Evolutionary conservation across 768 basidiomycete genomes (phyloP), one percentile per base, ranked within the genome.

Genomic region (Trametes punicea): DNA sequence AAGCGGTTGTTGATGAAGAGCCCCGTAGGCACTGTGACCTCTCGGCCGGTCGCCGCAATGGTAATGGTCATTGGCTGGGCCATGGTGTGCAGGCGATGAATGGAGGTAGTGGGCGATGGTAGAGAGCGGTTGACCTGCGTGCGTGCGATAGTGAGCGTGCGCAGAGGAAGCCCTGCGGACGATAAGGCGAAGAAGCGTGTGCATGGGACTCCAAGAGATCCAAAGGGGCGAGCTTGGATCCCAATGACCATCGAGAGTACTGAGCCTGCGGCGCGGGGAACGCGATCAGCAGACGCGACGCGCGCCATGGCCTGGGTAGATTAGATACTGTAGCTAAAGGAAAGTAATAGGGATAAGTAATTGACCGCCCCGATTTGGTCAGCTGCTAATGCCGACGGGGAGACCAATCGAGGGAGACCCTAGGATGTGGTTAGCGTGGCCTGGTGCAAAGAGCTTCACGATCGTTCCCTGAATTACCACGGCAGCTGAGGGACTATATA

Each of bases 1-100:
- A 93, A 95, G 67, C 93, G 81, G 68, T 91, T 92, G 76, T 94
- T 85, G 73, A 98, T 94, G 75, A 91, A 98, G 23, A 96, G 78
- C 16, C 92, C 92, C 6, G 89, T 91, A 9, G 86, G 85, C 33
- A 94, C 77, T 31, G 74, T 74, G 46, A 91, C 74, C 64, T 74
- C 67, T 39, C 61, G 62, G 53, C 65, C 67, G 4, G 66, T 63
- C 5, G 60, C 56, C 16, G 70, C 61, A n/a, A 71, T 44, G 30
- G 63, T 56, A 27, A 73, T 40, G n/a, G 66, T 60, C 30, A 63
- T 55, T 44, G 62, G 30, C 33, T 56, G 56, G 6, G 61, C 61
- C 63, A 65, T 65, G 57, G 56, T 63, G 13, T 48, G 56, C 38
- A 48, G 31, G 41, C 20, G 34, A 47, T 30, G 49, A n/a, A 31